Evolutionary conservation across 441 rosid species (phyloP).

Genomic region (Populus tomentosa): DNA sequence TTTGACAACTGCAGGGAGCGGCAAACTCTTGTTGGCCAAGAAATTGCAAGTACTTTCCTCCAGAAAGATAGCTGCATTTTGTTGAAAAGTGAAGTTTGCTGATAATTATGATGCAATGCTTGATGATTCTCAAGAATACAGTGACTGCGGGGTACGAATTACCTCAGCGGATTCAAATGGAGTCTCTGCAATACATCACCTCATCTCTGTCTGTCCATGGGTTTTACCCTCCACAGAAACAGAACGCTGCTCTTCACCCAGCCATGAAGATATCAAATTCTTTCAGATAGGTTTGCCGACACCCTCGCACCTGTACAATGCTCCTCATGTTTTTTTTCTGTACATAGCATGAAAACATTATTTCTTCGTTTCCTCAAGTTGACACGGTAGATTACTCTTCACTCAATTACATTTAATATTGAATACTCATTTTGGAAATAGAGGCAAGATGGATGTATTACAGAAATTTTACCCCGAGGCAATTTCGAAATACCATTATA

Average conservation of each 20-base stretch:
- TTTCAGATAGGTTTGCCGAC: background rate
- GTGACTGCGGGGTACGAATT: background rate
- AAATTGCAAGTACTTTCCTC: slow-evolving; percentile 39
- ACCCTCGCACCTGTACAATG: slow-evolving; percentile 5
- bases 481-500: background rate
- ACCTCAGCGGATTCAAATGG: slow-evolving; percentile 6
- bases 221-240: slow-evolving; percentile 7
- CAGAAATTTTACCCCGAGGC: background rate
- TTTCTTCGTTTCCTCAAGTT: background rate
- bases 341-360: background rate
- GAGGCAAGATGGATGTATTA: background rate
- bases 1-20: slow-evolving; percentile 42
- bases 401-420: background rate
- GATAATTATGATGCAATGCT: slow-evolving; percentile 6
- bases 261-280: background rate
- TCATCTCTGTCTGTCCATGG: slow-evolving; percentile 13
- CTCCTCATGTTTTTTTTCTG: slow-evolving; percentile 3
- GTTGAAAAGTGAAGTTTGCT: background rate
- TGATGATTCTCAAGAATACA: slow-evolving; percentile 15
- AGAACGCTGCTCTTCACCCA: slow-evolving; percentile 4
- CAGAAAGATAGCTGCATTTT: slow-evolving; percentile 32
- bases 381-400: background rate
- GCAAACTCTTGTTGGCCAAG: slow-evolving; percentile 74
- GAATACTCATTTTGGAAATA: background rate
- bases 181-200: background rate